These are phyloP conservation scores for Xylaria nigripes DNA, from an alignment of 495 filamentous ascomycete genomes.

Conservation along the genomic window DNA sequence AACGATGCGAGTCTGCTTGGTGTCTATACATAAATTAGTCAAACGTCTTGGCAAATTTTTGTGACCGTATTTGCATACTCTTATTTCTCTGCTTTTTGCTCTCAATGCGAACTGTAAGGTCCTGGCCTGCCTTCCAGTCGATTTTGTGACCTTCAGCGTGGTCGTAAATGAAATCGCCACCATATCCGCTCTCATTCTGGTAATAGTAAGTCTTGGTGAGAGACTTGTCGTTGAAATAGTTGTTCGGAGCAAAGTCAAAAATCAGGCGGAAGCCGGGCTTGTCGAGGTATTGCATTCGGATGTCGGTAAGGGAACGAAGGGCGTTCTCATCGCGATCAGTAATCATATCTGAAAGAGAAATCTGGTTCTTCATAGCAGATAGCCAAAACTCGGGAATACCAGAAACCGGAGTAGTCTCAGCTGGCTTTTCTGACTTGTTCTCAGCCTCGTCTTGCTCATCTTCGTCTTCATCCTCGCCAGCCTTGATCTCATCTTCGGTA, in stretches of 20 bases:
- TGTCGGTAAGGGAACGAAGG: slow-evolving; percentile 83
- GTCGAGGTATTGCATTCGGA: slow-evolving; percentile 98
- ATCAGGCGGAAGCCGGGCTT: slow-evolving; percentile 95
- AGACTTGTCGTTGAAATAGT: slow-evolving; percentile 92
- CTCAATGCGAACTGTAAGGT: slow-evolving; percentile 88
- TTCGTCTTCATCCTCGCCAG: slow-evolving; percentile 73
- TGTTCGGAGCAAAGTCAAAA: slow-evolving; percentile 92
- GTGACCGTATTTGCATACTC: slow-evolving; percentile 55
- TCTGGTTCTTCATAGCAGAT: slow-evolving; percentile 98
- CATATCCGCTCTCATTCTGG: slow-evolving; percentile 97
- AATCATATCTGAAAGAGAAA: slow-evolving; percentile 94
- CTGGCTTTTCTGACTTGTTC: slow-evolving; percentile 43
- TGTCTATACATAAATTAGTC: slow-evolving; percentile 53
- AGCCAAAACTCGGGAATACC: slow-evolving; percentile 99
- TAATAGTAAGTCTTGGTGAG: slow-evolving; percentile 99
- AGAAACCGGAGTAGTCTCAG: slow-evolving; percentile 39
- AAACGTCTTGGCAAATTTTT: slow-evolving; percentile 12
- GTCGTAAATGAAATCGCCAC: slow-evolving; percentile 99
- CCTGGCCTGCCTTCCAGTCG: slow-evolving; percentile 88
- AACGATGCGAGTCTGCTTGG: slow-evolving; percentile 96
- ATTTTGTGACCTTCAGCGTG: slow-evolving; percentile 98
- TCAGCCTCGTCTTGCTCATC: slow-evolving; percentile 50
- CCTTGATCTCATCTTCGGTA: slow-evolving; percentile 73
- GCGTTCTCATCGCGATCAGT: slow-evolving; percentile 92
- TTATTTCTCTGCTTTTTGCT: slow-evolving; percentile 99